These are phyloP conservation scores for Hyphopichia pseudoburtonii DNA, from an alignment of 1,139 yeast genomes.

Conservation along the genomic window DNA sequence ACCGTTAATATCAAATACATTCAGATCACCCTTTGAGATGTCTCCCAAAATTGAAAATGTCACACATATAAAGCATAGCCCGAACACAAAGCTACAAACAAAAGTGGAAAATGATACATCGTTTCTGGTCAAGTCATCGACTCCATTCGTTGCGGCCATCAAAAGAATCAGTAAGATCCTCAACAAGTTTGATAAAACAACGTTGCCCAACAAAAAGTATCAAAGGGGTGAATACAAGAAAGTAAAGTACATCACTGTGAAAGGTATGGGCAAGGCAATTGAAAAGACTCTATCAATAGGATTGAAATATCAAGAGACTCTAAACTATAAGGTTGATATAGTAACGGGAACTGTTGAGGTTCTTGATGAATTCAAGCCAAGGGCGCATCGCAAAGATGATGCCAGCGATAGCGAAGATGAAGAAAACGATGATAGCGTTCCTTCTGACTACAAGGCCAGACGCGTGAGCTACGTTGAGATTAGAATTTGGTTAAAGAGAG, in stretches of 20 bases:
- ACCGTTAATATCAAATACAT: slow-evolving; percentile 6
- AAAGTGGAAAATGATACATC: slow-evolving; percentile 44
- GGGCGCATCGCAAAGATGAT: slow-evolving; percentile 20
- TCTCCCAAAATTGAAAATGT: slow-evolving; percentile 13
- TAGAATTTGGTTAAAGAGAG: slow-evolving; percentile 43
- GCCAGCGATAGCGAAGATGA: slow-evolving; percentile 31
- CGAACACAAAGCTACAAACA: slow-evolving; percentile 31
- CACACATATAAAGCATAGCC: slow-evolving; percentile 48
- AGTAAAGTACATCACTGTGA: slow-evolving; percentile 46
- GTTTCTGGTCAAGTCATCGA: slow-evolving; percentile 53
- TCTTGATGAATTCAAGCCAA: slow-evolving; percentile 52
- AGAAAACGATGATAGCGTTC: slow-evolving; percentile 26
- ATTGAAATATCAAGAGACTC: slow-evolving; percentile 47
- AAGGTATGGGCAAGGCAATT: slow-evolving; percentile 71
- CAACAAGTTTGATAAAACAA: slow-evolving; percentile 31
- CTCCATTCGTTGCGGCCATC: slow-evolving; percentile 64
- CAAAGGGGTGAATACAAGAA: slow-evolving; percentile 40
- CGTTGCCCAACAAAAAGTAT: slow-evolving; percentile 30
- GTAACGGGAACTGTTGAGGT: slow-evolving; percentile 61
- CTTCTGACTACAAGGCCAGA: slow-evolving; percentile 40
- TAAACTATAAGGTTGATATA: slow-evolving; percentile 49
- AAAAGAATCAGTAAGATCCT: slow-evolving; percentile 55
- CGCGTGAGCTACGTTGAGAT: slow-evolving; percentile 60
- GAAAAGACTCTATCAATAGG: slow-evolving; percentile 55
- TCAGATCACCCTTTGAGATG: slow-evolving; percentile 1